A percentile compares a stretch with the other conserved stretches of the same genome.
phyloP scores from a whole-genome alignment of 1,139 yeast species.

The Blastobotrys buckinghamii region DNA sequence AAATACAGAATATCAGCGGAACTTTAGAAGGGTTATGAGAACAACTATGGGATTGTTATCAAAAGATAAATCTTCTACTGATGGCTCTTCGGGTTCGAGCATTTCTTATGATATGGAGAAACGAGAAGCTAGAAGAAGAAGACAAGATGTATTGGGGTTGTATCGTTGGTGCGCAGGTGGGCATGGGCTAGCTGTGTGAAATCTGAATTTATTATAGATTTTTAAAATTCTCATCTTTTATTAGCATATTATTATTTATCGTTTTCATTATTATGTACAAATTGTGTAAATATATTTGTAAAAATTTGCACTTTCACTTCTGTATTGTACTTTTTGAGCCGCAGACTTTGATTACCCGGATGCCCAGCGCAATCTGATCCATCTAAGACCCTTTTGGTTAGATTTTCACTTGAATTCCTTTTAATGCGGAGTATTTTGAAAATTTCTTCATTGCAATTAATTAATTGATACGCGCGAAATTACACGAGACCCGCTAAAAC shows the following conservation, averaged over 20 bases:
- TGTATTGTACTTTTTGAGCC: not conserved
- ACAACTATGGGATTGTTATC: slow-evolving; percentile 24
- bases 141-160: slow-evolving; percentile 28
- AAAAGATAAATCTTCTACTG: not conserved
- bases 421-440: no score
- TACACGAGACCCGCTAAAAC: no score
- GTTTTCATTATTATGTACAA: not conserved
- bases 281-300: not conserved
- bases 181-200: slow-evolving; percentile 29
- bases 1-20: slow-evolving; percentile 32
- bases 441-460: no score
- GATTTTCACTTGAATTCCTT: no score
- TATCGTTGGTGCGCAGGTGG: slow-evolving; percentile 32
- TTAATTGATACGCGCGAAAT: no score
- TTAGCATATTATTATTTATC: not conserved
- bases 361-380: no score
- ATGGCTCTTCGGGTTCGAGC: not conserved
- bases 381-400: no score
- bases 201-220: not conserved
- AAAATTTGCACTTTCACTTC: no score
- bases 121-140: slow-evolving; percentile 23
- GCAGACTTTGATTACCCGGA: not conserved
- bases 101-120: slow-evolving; percentile 1
- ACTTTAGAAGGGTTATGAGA: slow-evolving; percentile 29
- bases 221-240: not conserved